These are phyloP conservation scores for Cyclotella cryptica DNA, from an alignment of 108 stramenopile genomes.

Conservation along the genomic window DNA sequence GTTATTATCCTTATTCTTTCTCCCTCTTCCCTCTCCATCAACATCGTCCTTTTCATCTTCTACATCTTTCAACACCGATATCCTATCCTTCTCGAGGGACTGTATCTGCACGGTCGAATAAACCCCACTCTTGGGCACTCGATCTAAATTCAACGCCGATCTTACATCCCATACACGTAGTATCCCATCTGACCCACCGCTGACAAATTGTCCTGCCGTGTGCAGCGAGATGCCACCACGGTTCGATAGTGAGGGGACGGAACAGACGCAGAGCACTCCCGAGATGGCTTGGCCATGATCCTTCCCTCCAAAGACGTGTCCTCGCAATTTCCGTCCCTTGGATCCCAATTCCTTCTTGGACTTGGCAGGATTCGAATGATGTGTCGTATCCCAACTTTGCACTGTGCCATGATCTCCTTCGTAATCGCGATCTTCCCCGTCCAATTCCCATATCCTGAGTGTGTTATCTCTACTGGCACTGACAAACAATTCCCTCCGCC, in stretches of 20 bases:
- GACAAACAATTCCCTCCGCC: slow-evolving; percentile 30
- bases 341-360: not conserved
- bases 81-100: slow-evolving; percentile 9
- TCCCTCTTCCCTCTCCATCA: not conserved
- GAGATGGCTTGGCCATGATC: not conserved
- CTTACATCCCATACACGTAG: slow-evolving; percentile 37
- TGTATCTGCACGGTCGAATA: slow-evolving; percentile 37
- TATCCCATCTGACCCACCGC: slow-evolving; percentile 33
- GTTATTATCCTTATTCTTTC: not conserved
- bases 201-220: slow-evolving; percentile 39
- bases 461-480: slow-evolving; percentile 46
- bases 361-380: not conserved
- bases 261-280: slow-evolving; percentile 42
- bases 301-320: slow-evolving; percentile 25
- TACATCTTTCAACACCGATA: slow-evolving; percentile 10
- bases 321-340: slow-evolving; percentile 34
- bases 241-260: slow-evolving; percentile 22
- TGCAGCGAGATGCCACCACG: not conserved
- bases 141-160: slow-evolving; percentile 28
- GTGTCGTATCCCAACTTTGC: not conserved
- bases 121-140: slow-evolving; percentile 34
- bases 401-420: not conserved
- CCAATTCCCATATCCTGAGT: slow-evolving; percentile 36
- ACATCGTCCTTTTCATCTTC: not conserved
- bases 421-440: not conserved